Evolutionary conservation across 768 basidiomycete genomes (phyloP), one percentile per base, ranked within the genome.

Genomic region (Leucosporidium scottii): DNA sequence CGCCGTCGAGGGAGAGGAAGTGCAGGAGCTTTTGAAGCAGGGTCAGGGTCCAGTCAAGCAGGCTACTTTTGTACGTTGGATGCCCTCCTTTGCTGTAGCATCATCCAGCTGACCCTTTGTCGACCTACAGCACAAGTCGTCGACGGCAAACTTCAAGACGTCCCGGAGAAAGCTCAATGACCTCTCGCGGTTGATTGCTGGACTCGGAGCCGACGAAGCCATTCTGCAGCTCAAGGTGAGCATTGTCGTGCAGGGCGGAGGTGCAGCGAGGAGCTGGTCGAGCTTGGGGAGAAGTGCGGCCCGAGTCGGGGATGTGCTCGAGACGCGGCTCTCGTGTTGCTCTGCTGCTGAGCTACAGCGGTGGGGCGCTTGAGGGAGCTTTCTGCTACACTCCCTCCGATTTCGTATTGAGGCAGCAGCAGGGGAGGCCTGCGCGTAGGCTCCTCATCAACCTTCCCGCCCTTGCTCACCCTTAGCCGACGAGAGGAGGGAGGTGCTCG

Each of bases 191-290:
- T 91, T 96, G 78, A 89, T 99, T 70, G 83, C 90, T 3, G 89
- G 90, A 25, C 88, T 91, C 74, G 93, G 93, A 23, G 87, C 97
- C 67, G 93, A 97, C 80, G 85, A 87, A 73, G 94, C 94, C 47
- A 94, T 99, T 76, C 81, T 97, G 65, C 94, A 99, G 75, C 93
- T 98, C 90, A 85, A 89, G 77, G 97, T 96, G 78, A 60, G 66
- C 30, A 12, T 31, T n/a, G 12, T 18, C 21, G 56, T 10, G 56
- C 21, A 36, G 15, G 6, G 5, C 6, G 7, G n/a, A 4, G 17
- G n/a, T n/a, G n/a, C 49, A 20, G 20, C 7, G 49, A 50, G 49
- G 49, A 50, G 49, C 49, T 18, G 7, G 49, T 18, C 49, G 56
- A 39, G 30, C 30, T 56, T 0, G 27, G 5, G 8, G 7, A 28